Evolutionary conservation across 257 asterid genomes (phyloP).

Genomic region (Przewalskia tangutica): DNA sequence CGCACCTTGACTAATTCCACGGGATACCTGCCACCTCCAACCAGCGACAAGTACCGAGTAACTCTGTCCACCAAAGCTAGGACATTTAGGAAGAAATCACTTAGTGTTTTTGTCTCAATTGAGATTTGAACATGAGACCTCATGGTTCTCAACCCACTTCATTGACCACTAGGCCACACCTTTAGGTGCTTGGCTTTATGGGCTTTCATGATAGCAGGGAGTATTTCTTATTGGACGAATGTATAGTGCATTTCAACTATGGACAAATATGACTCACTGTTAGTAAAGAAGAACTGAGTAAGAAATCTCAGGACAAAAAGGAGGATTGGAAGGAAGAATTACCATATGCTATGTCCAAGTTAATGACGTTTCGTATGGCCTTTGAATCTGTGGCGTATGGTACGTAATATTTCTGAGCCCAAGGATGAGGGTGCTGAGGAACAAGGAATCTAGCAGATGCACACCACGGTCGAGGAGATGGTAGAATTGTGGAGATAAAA

Average conservation of each 20-base stretch:
- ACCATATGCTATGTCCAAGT: slow-evolving; percentile 74
- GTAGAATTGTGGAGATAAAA: slow-evolving; percentile 83
- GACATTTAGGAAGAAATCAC: too few relatives aligned
- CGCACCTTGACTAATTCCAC: too few relatives aligned
- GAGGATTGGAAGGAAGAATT: slow-evolving; percentile 3
- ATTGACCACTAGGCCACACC: too few relatives aligned
- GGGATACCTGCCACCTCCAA: too few relatives aligned
- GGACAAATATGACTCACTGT: neutral
- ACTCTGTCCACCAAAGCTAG: too few relatives aligned
- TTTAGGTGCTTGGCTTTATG: neutral
- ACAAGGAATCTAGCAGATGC: slow-evolving; percentile 74
- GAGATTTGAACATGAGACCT: too few relatives aligned
- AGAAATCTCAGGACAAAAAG: neutral
- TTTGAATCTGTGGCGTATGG: slow-evolving; percentile 72
- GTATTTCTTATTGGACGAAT: neutral
- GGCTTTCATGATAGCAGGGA: neutral
- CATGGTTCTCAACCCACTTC: too few relatives aligned
- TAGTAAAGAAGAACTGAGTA: neutral
- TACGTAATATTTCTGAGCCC: slow-evolving; percentile 83
- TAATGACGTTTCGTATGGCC: slow-evolving; percentile 62
- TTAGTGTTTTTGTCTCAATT: too few relatives aligned
- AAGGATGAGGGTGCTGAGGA: slow-evolving; percentile 68
- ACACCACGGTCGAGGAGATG: slow-evolving; percentile 99
- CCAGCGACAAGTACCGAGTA: too few relatives aligned
- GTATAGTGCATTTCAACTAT: neutral